Percentiles rank a stretch among this genome's conserved stretches.
Evolutionary conservation across 2,329 filamentous ascomycete genomes (phyloP).

Genomic region (Paraphoma sp.): DNA sequence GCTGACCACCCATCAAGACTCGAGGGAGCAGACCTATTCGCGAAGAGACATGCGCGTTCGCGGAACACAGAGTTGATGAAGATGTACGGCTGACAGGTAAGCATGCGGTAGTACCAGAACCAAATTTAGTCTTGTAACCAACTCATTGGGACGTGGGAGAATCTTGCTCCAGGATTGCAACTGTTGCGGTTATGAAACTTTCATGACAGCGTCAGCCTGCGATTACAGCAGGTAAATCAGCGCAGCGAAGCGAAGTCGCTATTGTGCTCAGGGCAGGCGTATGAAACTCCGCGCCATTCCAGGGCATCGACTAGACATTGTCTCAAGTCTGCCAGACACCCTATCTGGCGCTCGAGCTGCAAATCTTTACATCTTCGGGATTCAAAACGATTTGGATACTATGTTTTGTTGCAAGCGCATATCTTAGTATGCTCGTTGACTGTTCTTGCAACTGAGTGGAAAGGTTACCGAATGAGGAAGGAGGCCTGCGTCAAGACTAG

Average conservation of each 20-base stretch:
- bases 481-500: background rate
- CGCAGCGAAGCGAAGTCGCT: too few species aligned
- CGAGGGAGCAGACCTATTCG: slow-evolving; percentile 14
- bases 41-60: slow-evolving; percentile 12
- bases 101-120: slow-evolving; percentile 35
- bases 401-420: background rate
- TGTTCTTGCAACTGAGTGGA: background rate
- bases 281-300: too few species aligned
- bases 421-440: background rate
- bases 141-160: slow-evolving; percentile 9
- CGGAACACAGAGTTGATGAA: slow-evolving; percentile 23
- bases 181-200: slow-evolving; percentile 6
- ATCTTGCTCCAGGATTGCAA: background rate
- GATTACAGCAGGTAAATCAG: background rate
- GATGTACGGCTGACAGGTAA: slow-evolving; percentile 37
- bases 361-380: too few species aligned
- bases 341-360: too few species aligned
- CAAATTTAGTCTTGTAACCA: slow-evolving; percentile 22
- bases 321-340: too few species aligned
- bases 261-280: too few species aligned
- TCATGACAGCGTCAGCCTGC: slow-evolving; percentile 13
- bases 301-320: too few species aligned
- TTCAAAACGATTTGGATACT: background rate
- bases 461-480: slow-evolving; percentile 10
- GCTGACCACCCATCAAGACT: slow-evolving; percentile 33